Evolutionary conservation across 768 basidiomycete genomes (phyloP).

Genomic region (Lactarius evosmus): DNA sequence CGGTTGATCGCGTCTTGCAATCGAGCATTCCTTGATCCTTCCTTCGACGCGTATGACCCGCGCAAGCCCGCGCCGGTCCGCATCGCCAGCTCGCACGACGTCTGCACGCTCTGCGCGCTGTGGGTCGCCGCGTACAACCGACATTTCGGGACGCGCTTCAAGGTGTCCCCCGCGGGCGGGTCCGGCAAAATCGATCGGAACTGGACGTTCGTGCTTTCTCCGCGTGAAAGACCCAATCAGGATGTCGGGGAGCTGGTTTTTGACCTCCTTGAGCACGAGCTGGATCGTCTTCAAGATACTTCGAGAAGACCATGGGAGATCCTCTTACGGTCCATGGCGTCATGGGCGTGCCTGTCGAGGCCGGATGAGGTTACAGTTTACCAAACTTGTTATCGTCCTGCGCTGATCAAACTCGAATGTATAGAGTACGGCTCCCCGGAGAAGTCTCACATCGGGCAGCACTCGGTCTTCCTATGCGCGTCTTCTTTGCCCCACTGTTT

Average conservation of each 20-base stretch:
- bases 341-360: slow-evolving; percentile 12
- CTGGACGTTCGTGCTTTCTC: slow-evolving; percentile 19
- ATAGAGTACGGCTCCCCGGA: background rate
- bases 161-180: slow-evolving; percentile 20
- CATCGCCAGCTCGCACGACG: slow-evolving; percentile 24
- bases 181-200: slow-evolving; percentile 23
- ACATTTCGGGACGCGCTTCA: slow-evolving; percentile 22
- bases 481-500: background rate
- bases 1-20: slow-evolving; percentile 24
- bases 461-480: background rate
- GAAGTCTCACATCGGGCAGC: background rate
- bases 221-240: slow-evolving; percentile 22
- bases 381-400: background rate
- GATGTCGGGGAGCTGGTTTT: slow-evolving; percentile 23
- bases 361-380: slow-evolving; percentile 6
- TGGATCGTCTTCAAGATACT: slow-evolving; percentile 5
- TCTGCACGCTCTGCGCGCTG: slow-evolving; percentile 22
- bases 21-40: slow-evolving; percentile 14
- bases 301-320: background rate
- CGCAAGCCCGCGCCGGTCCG: slow-evolving; percentile 20
- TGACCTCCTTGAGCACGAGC: slow-evolving; percentile 20
- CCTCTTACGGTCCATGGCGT: slow-evolving; percentile 1
- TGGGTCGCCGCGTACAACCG: slow-evolving; percentile 25
- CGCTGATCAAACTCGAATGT: background rate
- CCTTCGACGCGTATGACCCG: slow-evolving; percentile 22